phyloP scores from a whole-genome alignment of 352 stramenopile species.

The Pythium dissotocum region DNA sequence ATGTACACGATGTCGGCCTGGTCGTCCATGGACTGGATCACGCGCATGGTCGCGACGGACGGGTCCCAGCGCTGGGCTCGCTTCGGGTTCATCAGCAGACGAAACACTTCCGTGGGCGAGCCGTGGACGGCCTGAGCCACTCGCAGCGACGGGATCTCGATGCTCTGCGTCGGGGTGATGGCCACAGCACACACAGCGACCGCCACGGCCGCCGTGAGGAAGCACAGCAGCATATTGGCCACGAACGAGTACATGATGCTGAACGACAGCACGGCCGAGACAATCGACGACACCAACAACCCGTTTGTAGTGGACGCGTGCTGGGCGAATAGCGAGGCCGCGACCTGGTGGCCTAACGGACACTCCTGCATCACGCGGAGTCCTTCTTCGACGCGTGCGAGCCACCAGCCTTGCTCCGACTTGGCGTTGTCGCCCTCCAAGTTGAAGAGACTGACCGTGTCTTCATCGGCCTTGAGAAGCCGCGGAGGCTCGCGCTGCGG shows the following conservation, averaged over 20 bases:
- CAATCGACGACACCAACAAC: slow-evolving; percentile 59
- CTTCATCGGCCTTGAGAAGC: slow-evolving; percentile 78
- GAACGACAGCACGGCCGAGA: slow-evolving; percentile 75
- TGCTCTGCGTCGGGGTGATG: slow-evolving; percentile 61
- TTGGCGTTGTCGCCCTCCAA: slow-evolving; percentile 83
- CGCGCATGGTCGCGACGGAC: slow-evolving; percentile 74
- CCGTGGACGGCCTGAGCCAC: slow-evolving; percentile 86
- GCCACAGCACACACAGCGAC: slow-evolving; percentile 71
- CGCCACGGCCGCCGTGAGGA: slow-evolving; percentile 60
- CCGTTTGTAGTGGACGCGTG: slow-evolving; percentile 77
- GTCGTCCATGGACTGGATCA: slow-evolving; percentile 86
- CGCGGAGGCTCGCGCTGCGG: slow-evolving; percentile 62
- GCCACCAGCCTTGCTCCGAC: slow-evolving; percentile 85
- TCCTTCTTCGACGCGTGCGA: slow-evolving; percentile 78
- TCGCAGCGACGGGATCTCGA: slow-evolving; percentile 84
- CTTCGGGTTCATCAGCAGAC: slow-evolving; percentile 85
- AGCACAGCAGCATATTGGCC: slow-evolving; percentile 81
- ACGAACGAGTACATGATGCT: slow-evolving; percentile 88
- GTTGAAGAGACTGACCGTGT: slow-evolving; percentile 86
- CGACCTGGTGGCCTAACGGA: slow-evolving; percentile 74
- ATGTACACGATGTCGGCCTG: slow-evolving; percentile 90
- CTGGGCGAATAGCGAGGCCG: slow-evolving; percentile 79
- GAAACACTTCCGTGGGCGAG: slow-evolving; percentile 81
- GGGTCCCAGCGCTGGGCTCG: slow-evolving; percentile 84
- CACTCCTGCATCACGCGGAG: slow-evolving; percentile 88